Conservation (phyloP, 768 basidiomycete genomes). For the Suillus subalutaceus region DNA sequence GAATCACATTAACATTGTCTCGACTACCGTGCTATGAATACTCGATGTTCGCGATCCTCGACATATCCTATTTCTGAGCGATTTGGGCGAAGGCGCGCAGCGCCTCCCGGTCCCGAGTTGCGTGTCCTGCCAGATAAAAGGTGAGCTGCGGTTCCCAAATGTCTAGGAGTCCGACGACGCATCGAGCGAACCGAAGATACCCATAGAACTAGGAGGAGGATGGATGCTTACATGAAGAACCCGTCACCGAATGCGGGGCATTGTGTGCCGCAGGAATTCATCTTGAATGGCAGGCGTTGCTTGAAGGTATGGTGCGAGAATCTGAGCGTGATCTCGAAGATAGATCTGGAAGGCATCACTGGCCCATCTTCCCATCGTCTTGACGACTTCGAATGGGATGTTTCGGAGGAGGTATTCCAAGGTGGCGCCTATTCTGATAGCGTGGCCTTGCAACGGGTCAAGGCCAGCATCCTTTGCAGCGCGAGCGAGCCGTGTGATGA, state of each 20-base stretch:
- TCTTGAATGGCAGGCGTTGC: conserved; percentile 18
- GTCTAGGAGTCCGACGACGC: background rate
- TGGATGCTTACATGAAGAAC: background rate
- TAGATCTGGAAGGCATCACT: conserved; percentile 36
- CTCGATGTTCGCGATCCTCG: no score
- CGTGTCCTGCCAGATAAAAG: background rate
- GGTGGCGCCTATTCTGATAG: conserved; percentile 32
- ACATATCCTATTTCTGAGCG: background rate
- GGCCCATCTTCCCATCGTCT: conserved; percentile 38
- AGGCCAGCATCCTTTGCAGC: background rate
- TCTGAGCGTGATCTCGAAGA: conserved; percentile 29
- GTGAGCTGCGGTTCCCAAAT: conserved; percentile 5
- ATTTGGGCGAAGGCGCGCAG: background rate
- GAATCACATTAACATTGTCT: no score
- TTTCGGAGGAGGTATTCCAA: conserved; percentile 41
- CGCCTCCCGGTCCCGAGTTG: background rate
- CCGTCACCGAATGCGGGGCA: background rate
- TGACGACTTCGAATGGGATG: conserved; percentile 39
- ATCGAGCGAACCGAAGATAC: background rate
- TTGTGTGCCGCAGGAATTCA: background rate
- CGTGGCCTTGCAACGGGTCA: conserved; percentile 23
- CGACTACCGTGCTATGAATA: no score
- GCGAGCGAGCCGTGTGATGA: conserved; percentile 22
- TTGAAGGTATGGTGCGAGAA: conserved; percentile 36
- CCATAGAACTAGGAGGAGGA: background rate